Percentiles rank a stretch among this genome's conserved stretches.
These are phyloP conservation scores for Scalesia atractyloides DNA, from an alignment of 129 eudicot genomes.

Conservation along the genomic window DNA sequence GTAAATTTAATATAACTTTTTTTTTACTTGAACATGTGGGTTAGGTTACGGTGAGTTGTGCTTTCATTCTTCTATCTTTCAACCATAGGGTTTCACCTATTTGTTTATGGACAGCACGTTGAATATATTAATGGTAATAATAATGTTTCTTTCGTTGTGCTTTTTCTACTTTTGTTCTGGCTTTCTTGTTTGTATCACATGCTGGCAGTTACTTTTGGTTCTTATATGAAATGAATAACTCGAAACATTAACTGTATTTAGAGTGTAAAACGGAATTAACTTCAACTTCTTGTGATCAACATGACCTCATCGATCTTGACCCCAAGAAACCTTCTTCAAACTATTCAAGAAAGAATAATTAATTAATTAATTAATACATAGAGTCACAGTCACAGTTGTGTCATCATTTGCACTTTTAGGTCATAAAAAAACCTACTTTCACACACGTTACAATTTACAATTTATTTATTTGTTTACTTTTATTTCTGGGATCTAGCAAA, in stretches of 20 bases:
- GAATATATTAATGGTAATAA: neutral
- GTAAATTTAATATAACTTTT: too few relatives aligned
- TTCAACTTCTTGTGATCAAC: neutral
- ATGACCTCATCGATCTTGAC: neutral
- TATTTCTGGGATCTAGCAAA: too few relatives aligned
- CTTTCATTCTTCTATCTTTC: too few relatives aligned
- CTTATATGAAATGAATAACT: neutral
- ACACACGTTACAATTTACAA: too few relatives aligned
- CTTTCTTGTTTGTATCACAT: conserved; percentile 11
- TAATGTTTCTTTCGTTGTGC: conserved; percentile 5
- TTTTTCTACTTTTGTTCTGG: conserved; percentile 6
- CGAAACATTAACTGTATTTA: neutral
- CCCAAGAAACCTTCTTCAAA: conserved; percentile 11
- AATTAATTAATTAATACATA: neutral
- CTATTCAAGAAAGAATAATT: neutral
- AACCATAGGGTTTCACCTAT: neutral
- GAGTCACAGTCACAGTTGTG: conserved; percentile 21
- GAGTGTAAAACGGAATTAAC: neutral
- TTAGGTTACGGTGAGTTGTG: too few relatives aligned
- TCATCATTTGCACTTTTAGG: conserved; percentile 15
- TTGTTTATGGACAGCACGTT: neutral
- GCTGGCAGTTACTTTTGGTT: conserved; percentile 8
- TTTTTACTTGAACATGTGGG: too few relatives aligned
- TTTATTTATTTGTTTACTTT: too few relatives aligned
- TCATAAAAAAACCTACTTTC: neutral